A percentile compares a stretch with the other conserved stretches of the same genome.
Conservation (phyloP, 2,329 filamentous ascomycete species). For the Botryosphaeria dothidea region DNA sequence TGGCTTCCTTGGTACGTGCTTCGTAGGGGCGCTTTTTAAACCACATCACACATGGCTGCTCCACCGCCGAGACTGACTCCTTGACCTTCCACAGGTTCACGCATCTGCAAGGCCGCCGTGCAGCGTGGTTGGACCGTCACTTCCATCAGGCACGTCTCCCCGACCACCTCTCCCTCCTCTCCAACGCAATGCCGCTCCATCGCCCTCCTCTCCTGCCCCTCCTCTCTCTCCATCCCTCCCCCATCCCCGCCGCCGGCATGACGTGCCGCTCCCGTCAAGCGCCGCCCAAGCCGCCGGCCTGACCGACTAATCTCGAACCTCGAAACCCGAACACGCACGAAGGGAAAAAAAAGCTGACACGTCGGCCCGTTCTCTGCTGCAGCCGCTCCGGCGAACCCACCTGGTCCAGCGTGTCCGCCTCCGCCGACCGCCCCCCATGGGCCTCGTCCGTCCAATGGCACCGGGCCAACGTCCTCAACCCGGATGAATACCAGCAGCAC, state of each 20-base stretch:
- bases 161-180: neutral
- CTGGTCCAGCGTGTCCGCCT: constrained; percentile 80
- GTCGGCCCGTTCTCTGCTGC: neutral
- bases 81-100: constrained; percentile 51
- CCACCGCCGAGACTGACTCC: constrained; percentile 10
- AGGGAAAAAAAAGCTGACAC: no score
- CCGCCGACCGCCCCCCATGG: constrained; percentile 73
- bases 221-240: neutral
- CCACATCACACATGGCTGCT: constrained; percentile 7
- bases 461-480: constrained; percentile 82
- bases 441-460: constrained; percentile 82
- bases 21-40: constrained; percentile 12
- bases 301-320: constrained; percentile 16
- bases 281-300: neutral
- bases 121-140: constrained; percentile 87
- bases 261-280: constrained; percentile 13
- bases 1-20: constrained; percentile 74
- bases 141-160: constrained; percentile 72
- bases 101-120: constrained; percentile 89
- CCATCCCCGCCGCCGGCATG: constrained; percentile 23
- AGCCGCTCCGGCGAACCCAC: constrained; percentile 88
- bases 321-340: no score
- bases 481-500: constrained; percentile 74
- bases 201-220: neutral
- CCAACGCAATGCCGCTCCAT: constrained; percentile 11